A percentile compares a stretch with the other conserved stretches of the same genome.
These are phyloP conservation scores for Kwoniella europaea DNA, from an alignment of 768 basidiomycete species.

Conservation along the genomic window DNA sequence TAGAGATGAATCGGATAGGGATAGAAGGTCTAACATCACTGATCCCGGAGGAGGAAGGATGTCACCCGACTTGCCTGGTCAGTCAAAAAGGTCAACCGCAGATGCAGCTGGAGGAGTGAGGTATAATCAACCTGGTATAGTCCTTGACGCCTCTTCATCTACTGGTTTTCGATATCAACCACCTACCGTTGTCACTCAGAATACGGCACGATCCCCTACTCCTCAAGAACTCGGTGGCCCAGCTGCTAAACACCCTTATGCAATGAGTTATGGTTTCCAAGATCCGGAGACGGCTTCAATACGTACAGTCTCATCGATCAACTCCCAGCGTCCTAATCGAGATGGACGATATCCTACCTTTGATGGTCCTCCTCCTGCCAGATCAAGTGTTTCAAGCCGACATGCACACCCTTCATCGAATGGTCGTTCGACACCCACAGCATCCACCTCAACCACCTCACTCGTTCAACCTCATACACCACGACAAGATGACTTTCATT, in stretches of 20 bases:
- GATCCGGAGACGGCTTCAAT: slow-evolving; percentile 35
- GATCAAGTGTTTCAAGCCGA: slow-evolving; percentile 19
- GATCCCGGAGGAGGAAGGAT: slow-evolving; percentile 27
- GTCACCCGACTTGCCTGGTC: slow-evolving; percentile 21
- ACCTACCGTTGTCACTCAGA: slow-evolving; percentile 18
- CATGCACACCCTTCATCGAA: slow-evolving; percentile 8
- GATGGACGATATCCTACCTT: slow-evolving; percentile 28
- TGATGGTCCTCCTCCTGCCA: slow-evolving; percentile 8
- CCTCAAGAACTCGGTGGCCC: slow-evolving; percentile 29
- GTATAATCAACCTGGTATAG: slow-evolving; percentile 23
- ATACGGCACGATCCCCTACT: slow-evolving; percentile 19
- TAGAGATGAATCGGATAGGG: slow-evolving; percentile 16
- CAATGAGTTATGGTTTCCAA: slow-evolving; percentile 23
- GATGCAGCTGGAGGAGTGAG: slow-evolving; percentile 13
- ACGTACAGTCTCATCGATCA: slow-evolving; percentile 26
- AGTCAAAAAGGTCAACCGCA: slow-evolving; percentile 19
- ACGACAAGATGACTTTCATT: slow-evolving; percentile 64
- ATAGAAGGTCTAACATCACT: slow-evolving; percentile 25
- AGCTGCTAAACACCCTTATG: slow-evolving; percentile 18
- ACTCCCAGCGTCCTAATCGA: slow-evolving; percentile 25
- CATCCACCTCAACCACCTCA: slow-evolving; percentile 19
- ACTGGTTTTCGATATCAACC: slow-evolving; percentile 32
- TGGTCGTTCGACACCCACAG: slow-evolving; percentile 20
- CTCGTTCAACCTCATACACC: slow-evolving; percentile 14
- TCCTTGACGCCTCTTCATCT: slow-evolving; percentile 9